Base-by-base conservation (phyloP, 129 eudicot species). In the Escallonia herrerae region DNA sequence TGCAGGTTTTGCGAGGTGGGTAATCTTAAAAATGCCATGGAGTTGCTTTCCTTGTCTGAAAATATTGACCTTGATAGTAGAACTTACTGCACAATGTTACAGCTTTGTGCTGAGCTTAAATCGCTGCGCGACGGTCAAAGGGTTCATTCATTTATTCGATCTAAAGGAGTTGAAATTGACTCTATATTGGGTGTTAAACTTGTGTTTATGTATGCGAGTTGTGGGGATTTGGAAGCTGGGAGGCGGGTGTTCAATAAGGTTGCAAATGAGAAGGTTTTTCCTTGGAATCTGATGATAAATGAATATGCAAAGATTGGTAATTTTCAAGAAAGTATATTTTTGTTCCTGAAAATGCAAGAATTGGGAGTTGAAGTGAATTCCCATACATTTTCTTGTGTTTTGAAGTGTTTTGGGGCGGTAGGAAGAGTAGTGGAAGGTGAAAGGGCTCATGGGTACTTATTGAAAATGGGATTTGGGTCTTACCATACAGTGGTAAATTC, bases 201-300 rank as follows among this genome's bases (percentile, higher is more conserved):
- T 14, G 95, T 80, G 75, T 87, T 83, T 83, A 87, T 87, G 95
- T 83, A 80, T 67, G 90, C 81, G 8, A 78, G 61, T 7, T 87
- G 95, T 81, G 95, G 90, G 79, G 85, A 87, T 81, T 63, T 83
- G 72, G 65, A 8, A 40, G 43, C 76, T 63, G 95, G 85, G 43
- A 78, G 87, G 46, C 68, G 74, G 77, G 47, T 83, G 13, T 83
- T 83, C 22, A 76, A 81, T 68, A 57, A 6, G 9, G 74, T 78
- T 61, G 74, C 64, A 4, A 81, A 70, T 51, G 74, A 81, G 3
- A 81, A 83, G 75, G 87, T 87, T 11, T 87, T 74, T 64, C 68
- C 83, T 63, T 87, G 90, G 95, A 87, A 83, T 64, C 65, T 87
- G 43, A 60, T 87, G 76, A 83, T 87, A 60, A 87, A 81, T 73